Evolutionary conservation across 2,329 filamentous ascomycete species (phyloP), one percentile per base, ranked within the genome.

Genomic region (Arachnomyces sp.): DNA sequence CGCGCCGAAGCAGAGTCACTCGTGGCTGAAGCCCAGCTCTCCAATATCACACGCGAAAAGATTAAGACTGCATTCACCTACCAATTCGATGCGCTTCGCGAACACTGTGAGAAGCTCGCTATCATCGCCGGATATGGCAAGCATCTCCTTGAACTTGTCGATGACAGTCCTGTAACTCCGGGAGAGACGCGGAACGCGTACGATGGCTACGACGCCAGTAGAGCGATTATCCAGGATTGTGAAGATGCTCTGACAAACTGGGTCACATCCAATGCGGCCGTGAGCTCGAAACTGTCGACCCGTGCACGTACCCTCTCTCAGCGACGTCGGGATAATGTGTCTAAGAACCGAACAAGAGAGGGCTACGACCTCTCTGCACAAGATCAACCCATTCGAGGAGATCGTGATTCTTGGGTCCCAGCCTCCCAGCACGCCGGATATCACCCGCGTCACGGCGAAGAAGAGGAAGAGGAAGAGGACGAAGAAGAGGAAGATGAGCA

Each of bases 21-120:
- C 11, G 92, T 98, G 42, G 92, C 92, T 47, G 92, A 98, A 67
- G 92, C 92, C 6, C 92, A 98, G 71, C 77, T 98, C 38, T 95
- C 90, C 62, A 98, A 98, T 75, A 98, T 98, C 60, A 98, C 93
- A 17, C 90, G 92, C 56, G 90, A 98, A 71, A 98, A 98, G 77
- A 82, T 98, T 62, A 98, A 98, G 79, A 85, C 90, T 38, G 92
- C 92, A 31, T 98, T 95, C 71, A 85, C 83, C 39, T 98, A 96
- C 72, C 92, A 98, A 62, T 98, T 98, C 56, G 90, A 98, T 61
- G 92, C 92, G 32, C 80, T 98, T 50, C 86, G 87, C 46, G 92
- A 98, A 73, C 92, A 96, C 69, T 92, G 85, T 65, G 92, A 98
- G 70, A 98, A 98, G 74, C 78, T 96, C 16, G 92, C 92, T 59